These are phyloP conservation scores for Parietaria judaica DNA, from an alignment of 306 rosid genomes.

Conservation along the genomic window DNA sequence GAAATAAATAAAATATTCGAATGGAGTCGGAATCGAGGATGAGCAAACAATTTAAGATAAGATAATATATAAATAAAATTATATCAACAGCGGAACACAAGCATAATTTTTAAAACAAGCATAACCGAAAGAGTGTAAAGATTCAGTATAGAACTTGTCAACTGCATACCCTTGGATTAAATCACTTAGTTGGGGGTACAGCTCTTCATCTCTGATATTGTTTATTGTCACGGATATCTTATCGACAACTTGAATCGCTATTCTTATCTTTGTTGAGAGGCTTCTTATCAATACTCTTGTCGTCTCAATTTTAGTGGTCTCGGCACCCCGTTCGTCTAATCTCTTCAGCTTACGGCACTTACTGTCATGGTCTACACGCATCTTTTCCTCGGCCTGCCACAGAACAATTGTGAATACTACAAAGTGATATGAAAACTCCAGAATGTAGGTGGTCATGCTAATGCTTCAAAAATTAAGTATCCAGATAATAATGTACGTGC, in stretches of 20 bases:
- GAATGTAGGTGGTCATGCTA: background rate
- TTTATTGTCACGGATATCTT: constrained; percentile 77
- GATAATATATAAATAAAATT: no score
- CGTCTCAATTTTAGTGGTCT: constrained; percentile 57
- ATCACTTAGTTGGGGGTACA: constrained; percentile 83
- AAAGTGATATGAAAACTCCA: constrained; percentile 1
- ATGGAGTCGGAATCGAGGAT: background rate
- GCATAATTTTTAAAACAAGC: no score
- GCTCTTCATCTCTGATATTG: constrained; percentile 86
- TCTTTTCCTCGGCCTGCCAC: constrained; percentile 84
- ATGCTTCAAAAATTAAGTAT: background rate
- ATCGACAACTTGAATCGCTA: constrained; percentile 93
- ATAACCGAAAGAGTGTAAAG: constrained; percentile 5
- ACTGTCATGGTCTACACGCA: constrained; percentile 77
- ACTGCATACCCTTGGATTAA: constrained; percentile 78
- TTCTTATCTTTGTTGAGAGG: constrained; percentile 81
- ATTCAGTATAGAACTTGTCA: constrained; percentile 6
- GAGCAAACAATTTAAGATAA: constrained; percentile 7
- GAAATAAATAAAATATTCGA: no score
- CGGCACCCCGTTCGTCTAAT: constrained; percentile 80
- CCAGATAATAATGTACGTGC: constrained; percentile 2
- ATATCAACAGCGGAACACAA: no score
- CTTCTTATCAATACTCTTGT: constrained; percentile 54
- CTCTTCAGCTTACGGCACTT: constrained; percentile 70
- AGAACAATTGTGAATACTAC: constrained; percentile 2